Evolutionary conservation across 192 early-diverging fungal genomes (phyloP).

Genomic region (Physocladia obscura): DNA sequence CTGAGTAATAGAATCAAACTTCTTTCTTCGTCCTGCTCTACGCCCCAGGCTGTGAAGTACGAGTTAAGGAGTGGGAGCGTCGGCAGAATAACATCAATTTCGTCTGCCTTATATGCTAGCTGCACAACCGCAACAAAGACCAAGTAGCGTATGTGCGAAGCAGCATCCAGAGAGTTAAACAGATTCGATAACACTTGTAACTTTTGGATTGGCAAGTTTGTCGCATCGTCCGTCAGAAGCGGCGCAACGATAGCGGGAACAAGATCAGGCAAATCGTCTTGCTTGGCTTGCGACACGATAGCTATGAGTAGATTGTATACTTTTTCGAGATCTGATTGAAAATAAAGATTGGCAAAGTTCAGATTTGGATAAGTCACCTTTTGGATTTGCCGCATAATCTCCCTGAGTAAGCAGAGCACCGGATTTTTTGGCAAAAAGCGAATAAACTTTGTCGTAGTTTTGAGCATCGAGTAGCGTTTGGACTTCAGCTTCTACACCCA

Average conservation of each 20-base stretch:
- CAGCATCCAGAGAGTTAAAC: conserved; percentile 74
- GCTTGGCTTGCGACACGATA: conserved; percentile 52
- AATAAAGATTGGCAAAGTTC: not conserved
- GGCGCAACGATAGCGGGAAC: conserved; percentile 45
- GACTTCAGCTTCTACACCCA: conserved; percentile 55
- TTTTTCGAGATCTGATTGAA: conserved; percentile 61
- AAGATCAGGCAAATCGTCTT: conserved; percentile 42
- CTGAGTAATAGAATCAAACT: conserved; percentile 64
- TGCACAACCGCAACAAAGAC: conserved; percentile 76
- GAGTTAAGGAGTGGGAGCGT: conserved; percentile 61
- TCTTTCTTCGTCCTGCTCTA: conserved; percentile 56
- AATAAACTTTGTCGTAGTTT: conserved; percentile 59
- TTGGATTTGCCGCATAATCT: not conserved
- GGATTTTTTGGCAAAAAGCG: conserved; percentile 57
- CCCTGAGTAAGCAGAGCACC: conserved; percentile 54
- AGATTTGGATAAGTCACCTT: not conserved
- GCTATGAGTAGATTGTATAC: conserved; percentile 72
- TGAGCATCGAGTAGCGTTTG: conserved; percentile 54
- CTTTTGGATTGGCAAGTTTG: conserved; percentile 56
- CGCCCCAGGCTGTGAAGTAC: conserved; percentile 72
- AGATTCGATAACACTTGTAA: conserved; percentile 77
- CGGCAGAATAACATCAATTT: conserved; percentile 66
- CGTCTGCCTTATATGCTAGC: conserved; percentile 68
- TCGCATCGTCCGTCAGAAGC: conserved; percentile 43
- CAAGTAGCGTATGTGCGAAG: conserved; percentile 55